Conservation (phyloP, 2,329 filamentous ascomycete genomes). For the Phaeomoniella chlamydospora region DNA sequence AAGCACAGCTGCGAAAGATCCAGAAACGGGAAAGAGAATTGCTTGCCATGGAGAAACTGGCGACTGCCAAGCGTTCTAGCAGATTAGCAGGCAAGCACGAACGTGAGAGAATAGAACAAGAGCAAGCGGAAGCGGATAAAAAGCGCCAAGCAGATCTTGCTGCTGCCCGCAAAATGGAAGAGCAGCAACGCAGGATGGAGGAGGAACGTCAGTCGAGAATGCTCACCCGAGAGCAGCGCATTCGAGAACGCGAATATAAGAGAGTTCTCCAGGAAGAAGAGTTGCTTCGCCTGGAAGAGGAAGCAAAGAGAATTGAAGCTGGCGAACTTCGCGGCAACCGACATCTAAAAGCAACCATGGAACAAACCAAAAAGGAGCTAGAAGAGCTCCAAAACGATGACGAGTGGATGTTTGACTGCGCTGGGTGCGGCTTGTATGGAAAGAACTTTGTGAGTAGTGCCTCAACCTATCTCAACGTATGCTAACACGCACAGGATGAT, state of each 20-base stretch:
- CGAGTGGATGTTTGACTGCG: slow-evolving; percentile 89
- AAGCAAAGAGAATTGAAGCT: slow-evolving; percentile 46
- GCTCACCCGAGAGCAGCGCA: slow-evolving; percentile 69
- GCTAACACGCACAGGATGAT: slow-evolving; percentile 48
- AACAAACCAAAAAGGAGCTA: slow-evolving; percentile 62
- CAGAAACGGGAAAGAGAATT: slow-evolving; percentile 68
- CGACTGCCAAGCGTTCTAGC: slow-evolving; percentile 87
- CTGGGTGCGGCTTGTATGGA: slow-evolving; percentile 73
- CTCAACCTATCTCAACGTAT: not conserved
- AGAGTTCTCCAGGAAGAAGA: slow-evolving; percentile 77
- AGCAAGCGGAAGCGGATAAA: slow-evolving; percentile 54
- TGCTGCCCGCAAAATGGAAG: slow-evolving; percentile 44
- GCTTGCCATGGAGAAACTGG: slow-evolving; percentile 68
- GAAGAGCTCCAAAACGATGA: slow-evolving; percentile 62
- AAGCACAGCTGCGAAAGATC: slow-evolving; percentile 54
- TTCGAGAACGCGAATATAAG: slow-evolving; percentile 73
- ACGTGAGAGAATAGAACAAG: slow-evolving; percentile 59
- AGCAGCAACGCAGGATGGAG: slow-evolving; percentile 49
- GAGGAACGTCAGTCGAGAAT: slow-evolving; percentile 65
- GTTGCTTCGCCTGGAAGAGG: slow-evolving; percentile 62
- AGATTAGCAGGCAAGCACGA: slow-evolving; percentile 73
- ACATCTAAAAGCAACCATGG: slow-evolving; percentile 67
- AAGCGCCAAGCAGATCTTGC: slow-evolving; percentile 50
- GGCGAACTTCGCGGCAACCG: slow-evolving; percentile 59
- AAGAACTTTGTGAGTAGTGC: slow-evolving; percentile 48